Conservation (phyloP, 2,329 filamentous ascomycete genomes). For the Monilinia aucupariae region DNA sequence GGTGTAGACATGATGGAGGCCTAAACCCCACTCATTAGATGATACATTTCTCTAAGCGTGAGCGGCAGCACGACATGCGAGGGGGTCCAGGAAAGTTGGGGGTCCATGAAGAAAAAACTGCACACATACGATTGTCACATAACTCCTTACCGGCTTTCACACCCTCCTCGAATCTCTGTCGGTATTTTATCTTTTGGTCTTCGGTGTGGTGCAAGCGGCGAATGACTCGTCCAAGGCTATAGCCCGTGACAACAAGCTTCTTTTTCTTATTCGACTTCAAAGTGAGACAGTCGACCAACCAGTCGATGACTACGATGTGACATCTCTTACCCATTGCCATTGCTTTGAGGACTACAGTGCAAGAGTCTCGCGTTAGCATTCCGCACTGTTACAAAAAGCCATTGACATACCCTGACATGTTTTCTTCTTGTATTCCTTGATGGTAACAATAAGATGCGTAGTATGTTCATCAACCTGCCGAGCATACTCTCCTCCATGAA, state of each 20-base stretch:
- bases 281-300: slow-evolving; percentile 40
- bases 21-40: slow-evolving; percentile 36
- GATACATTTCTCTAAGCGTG: neutral
- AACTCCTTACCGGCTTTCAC: slow-evolving; percentile 38
- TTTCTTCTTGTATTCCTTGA: slow-evolving; percentile 51
- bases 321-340: slow-evolving; percentile 35
- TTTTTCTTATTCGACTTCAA: slow-evolving; percentile 34
- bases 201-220: slow-evolving; percentile 33
- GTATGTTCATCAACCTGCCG: slow-evolving; percentile 47
- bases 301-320: slow-evolving; percentile 43
- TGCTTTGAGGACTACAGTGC: slow-evolving; percentile 38
- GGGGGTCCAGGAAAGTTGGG: neutral
- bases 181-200: slow-evolving; percentile 38
- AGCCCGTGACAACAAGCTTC: slow-evolving; percentile 17
- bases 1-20: slow-evolving; percentile 57
- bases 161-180: slow-evolving; percentile 35
- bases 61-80: neutral
- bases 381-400: neutral
- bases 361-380: neutral
- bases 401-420: slow-evolving; percentile 24
- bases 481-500: slow-evolving; percentile 55
- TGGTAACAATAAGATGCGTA: slow-evolving; percentile 68
- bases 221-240: slow-evolving; percentile 26
- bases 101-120: neutral
- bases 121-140: slow-evolving; percentile 46